Percentiles rank a stretch among this genome's conserved stretches.
These are phyloP conservation scores for Mortierella sp. DNA, from an alignment of 371 early-diverging fungal species.

Conservation along the genomic window DNA sequence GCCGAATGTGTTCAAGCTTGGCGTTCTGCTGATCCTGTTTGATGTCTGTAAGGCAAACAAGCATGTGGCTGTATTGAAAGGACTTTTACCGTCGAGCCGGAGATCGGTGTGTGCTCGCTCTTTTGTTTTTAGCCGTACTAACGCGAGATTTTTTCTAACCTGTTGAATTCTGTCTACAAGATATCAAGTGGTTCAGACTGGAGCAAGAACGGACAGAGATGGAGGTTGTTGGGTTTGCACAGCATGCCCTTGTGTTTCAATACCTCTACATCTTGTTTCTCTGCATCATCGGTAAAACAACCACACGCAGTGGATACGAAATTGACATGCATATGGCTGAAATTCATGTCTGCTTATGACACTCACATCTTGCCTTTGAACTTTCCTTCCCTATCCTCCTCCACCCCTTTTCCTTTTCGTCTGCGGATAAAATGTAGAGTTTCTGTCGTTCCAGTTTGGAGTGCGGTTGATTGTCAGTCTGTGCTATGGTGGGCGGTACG, in stretches of 20 bases:
- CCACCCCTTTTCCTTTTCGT: background rate
- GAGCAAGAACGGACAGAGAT: slow-evolving; percentile 74
- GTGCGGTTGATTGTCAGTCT: slow-evolving; percentile 50
- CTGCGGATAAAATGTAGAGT: slow-evolving; percentile 27
- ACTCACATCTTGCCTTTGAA: background rate
- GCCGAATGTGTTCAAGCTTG: slow-evolving; percentile 83
- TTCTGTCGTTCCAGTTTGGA: slow-evolving; percentile 53
- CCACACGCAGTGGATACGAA: too few relatives aligned
- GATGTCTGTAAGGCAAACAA: slow-evolving; percentile 79
- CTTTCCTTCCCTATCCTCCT: background rate
- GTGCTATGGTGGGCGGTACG: slow-evolving; percentile 55
- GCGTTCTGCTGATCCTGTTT: slow-evolving; percentile 86
- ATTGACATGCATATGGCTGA: too few relatives aligned
- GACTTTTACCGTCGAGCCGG: too few relatives aligned
- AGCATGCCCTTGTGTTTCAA: slow-evolving; percentile 77
- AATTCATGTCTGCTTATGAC: background rate
- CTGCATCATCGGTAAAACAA: slow-evolving; percentile 61
- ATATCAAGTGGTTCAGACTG: slow-evolving; percentile 93
- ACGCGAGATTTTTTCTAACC: too few relatives aligned
- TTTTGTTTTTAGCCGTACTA: too few relatives aligned
- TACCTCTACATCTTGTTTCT: slow-evolving; percentile 85
- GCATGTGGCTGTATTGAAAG: too few relatives aligned
- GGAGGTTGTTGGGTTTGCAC: slow-evolving; percentile 67
- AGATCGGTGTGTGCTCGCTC: too few relatives aligned
- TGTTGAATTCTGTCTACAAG: slow-evolving; percentile 45